A percentile compares a stretch with the other conserved stretches of the same genome.
Conservation (phyloP, 495 filamentous ascomycete species). For the Coniosporium apollinis region DNA sequence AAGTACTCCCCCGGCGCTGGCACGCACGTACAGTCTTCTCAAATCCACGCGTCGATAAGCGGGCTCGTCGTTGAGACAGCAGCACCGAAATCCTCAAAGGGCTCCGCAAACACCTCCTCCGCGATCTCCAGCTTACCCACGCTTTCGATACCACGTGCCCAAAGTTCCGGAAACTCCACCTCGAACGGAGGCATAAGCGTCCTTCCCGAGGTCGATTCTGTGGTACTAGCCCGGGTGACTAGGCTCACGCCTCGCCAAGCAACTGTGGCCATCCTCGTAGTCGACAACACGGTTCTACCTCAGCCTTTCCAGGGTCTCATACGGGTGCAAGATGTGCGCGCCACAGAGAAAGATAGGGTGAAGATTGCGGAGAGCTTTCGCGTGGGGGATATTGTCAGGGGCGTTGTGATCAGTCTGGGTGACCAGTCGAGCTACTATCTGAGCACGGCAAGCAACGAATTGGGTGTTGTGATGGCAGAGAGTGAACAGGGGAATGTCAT, state of each 20-base stretch:
- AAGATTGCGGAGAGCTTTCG: constrained; percentile 62
- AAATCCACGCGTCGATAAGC: constrained; percentile 57
- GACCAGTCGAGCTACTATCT: constrained; percentile 92
- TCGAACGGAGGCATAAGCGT: constrained; percentile 20
- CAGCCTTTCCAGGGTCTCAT: constrained; percentile 25
- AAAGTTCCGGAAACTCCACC: constrained; percentile 1
- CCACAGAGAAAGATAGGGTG: constrained; percentile 89
- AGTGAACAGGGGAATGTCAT: constrained; percentile 80
- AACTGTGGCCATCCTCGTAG: constrained; percentile 62
- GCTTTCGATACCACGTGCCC: constrained; percentile 18
- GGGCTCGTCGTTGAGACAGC: constrained; percentile 41
- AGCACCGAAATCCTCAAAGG: constrained; percentile 20
- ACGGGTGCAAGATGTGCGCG: constrained; percentile 76
- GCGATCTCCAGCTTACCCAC: constrained; percentile 28
- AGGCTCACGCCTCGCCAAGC: constrained; percentile 72
- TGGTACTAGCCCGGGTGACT: constrained; percentile 69
- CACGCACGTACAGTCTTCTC: constrained; percentile 56
- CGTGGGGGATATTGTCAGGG: constrained; percentile 83
- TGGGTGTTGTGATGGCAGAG: constrained; percentile 86
- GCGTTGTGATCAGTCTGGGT: constrained; percentile 68
- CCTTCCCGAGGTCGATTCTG: constrained; percentile 61
- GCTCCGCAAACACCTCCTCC: constrained; percentile 17
- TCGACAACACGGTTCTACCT: constrained; percentile 35
- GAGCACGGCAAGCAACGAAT: constrained; percentile 71
- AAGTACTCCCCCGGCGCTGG: constrained; percentile 58